These are phyloP conservation scores for Plasmopara halstedii DNA, from an alignment of 352 stramenopile genomes.

Conservation along the genomic window DNA sequence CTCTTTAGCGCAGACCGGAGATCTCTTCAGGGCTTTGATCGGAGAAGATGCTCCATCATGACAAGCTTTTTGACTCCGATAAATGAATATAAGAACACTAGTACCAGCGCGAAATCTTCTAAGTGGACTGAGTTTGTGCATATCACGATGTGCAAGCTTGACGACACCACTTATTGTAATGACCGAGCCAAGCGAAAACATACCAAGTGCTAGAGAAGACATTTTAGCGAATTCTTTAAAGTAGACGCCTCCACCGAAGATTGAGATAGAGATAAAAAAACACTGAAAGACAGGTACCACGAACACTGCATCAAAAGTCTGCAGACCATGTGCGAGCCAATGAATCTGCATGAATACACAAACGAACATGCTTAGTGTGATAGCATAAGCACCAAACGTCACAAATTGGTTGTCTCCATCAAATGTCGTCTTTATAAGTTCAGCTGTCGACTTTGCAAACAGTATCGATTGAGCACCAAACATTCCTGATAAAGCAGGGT, in stretches of 20 bases:
- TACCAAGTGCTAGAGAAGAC: slow-evolving; percentile 33
- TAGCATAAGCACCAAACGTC: slow-evolving; percentile 65
- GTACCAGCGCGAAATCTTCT: slow-evolving; percentile 39
- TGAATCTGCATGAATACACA: slow-evolving; percentile 86
- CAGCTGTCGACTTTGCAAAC: slow-evolving; percentile 74
- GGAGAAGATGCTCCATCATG: too few relatives aligned
- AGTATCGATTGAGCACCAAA: slow-evolving; percentile 77
- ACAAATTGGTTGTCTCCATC: slow-evolving; percentile 68
- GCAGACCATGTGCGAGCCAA: slow-evolving; percentile 75
- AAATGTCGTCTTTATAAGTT: slow-evolving; percentile 78
- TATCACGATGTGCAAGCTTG: slow-evolving; percentile 57
- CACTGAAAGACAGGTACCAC: slow-evolving; percentile 83
- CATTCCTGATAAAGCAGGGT: slow-evolving; percentile 61
- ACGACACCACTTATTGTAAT: slow-evolving; percentile 69
- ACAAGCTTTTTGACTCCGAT: slow-evolving; percentile 44
- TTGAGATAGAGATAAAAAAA: slow-evolving; percentile 88
- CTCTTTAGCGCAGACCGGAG: slow-evolving; percentile 1
- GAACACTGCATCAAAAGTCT: slow-evolving; percentile 83
- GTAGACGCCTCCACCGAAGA: slow-evolving; percentile 84
- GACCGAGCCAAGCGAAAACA: slow-evolving; percentile 67
- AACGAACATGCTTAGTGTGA: slow-evolving; percentile 68
- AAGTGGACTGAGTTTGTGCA: slow-evolving; percentile 42
- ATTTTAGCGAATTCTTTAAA: slow-evolving; percentile 80
- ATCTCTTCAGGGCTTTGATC: too few relatives aligned
- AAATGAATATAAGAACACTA: slow-evolving; percentile 63